phyloP scores from a whole-genome alignment of 257 asterid species.

The Galeopsis tetrahit region DNA sequence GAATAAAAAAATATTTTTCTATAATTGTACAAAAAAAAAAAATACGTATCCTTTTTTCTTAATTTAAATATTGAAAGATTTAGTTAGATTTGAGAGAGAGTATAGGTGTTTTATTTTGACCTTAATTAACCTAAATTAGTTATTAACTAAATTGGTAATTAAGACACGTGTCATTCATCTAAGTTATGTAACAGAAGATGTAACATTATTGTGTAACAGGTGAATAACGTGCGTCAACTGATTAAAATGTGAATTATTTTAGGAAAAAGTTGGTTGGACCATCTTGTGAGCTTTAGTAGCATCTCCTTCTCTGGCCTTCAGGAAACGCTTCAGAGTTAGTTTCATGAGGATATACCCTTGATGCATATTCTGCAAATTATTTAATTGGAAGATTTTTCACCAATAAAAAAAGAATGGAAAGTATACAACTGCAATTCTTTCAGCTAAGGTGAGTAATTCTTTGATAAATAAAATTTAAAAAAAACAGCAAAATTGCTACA shows the following conservation, averaged over 20 bases:
- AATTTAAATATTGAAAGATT: too few species aligned
- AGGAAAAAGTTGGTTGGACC: conserved; percentile 37
- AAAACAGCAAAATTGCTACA: background rate
- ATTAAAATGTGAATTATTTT: background rate
- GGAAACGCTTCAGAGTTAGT: conserved; percentile 53
- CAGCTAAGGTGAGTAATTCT: background rate
- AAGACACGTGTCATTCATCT: too few species aligned
- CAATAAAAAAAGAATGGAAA: background rate
- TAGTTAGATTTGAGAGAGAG: too few species aligned
- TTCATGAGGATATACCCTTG: conserved; percentile 64
- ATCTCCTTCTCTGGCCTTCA: conserved; percentile 66
- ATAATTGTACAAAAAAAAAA: too few species aligned
- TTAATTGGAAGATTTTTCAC: conserved; percentile 4
- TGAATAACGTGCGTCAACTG: too few species aligned
- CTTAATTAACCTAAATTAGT: too few species aligned
- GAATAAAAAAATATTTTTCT: too few species aligned
- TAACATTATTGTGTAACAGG: too few species aligned
- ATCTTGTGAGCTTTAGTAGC: conserved; percentile 57
- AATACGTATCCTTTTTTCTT: too few species aligned
- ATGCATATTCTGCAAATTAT: conserved; percentile 56
- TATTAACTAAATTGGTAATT: too few species aligned
- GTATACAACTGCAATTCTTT: background rate
- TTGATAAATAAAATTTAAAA: background rate
- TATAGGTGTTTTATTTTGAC: too few species aligned
- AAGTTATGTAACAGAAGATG: too few species aligned